Evolutionary conservation across 352 stramenopile genomes (phyloP).

Genomic region (Phytophthora ohioensis): DNA sequence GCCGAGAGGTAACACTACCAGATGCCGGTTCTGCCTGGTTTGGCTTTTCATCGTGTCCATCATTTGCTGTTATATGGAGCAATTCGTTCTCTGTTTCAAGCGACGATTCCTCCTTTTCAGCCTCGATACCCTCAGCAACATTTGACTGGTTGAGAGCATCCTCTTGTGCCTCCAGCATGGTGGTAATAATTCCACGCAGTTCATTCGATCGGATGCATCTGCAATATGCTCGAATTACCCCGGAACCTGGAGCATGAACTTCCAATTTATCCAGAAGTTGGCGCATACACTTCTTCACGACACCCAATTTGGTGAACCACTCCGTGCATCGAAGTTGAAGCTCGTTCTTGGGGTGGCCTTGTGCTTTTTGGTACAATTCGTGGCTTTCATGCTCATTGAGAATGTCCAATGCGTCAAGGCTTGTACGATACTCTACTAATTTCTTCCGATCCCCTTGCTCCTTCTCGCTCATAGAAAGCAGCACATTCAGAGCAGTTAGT

Average conservation of each 20-base stretch:
- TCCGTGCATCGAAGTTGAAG: slow-evolving; percentile 45
- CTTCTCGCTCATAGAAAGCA: slow-evolving; percentile 79
- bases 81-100: background rate
- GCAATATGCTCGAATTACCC: slow-evolving; percentile 61
- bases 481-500: slow-evolving; percentile 76
- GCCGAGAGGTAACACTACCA: slow-evolving; percentile 14
- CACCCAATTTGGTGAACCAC: slow-evolving; percentile 59
- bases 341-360: slow-evolving; percentile 41
- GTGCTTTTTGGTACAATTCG: slow-evolving; percentile 51
- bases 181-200: slow-evolving; percentile 36
- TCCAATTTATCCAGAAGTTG: slow-evolving; percentile 70
- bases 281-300: slow-evolving; percentile 68
- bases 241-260: slow-evolving; percentile 51
- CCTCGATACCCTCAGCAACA: background rate
- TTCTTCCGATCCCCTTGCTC: slow-evolving; percentile 61
- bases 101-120: slow-evolving; percentile 1
- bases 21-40: background rate
- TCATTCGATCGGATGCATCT: slow-evolving; percentile 51
- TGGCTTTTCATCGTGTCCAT: background rate
- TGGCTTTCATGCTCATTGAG: slow-evolving; percentile 72
- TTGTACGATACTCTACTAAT: slow-evolving; percentile 66
- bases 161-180: slow-evolving; percentile 24
- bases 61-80: background rate
- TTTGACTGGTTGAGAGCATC: slow-evolving; percentile 4
- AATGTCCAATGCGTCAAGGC: slow-evolving; percentile 74